Conservation (phyloP, 148 eudicot species). For the Chenopodium quinoa region DNA sequence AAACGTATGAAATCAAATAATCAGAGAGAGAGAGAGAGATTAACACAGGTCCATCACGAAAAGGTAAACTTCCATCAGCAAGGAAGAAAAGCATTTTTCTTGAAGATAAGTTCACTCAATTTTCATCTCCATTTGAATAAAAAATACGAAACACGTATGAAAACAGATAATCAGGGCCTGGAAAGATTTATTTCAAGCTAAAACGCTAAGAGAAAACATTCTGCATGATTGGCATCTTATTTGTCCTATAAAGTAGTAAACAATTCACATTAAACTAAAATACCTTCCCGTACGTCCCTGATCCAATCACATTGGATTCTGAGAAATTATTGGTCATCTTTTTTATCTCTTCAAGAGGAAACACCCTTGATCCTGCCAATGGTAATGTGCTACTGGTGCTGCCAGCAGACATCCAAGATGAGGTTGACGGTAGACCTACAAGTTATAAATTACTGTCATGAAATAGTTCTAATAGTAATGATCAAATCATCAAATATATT, state of each 20-base stretch:
- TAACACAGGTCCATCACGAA: no score
- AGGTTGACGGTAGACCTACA: slow-evolving; percentile 21
- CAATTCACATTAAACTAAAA: neutral
- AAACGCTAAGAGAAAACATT: neutral
- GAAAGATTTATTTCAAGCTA: neutral
- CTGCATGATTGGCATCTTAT: neutral
- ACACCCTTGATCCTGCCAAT: slow-evolving; percentile 40
- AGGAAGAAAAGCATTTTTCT: no score
- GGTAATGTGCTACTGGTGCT: slow-evolving; percentile 35
- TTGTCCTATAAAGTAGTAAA: neutral
- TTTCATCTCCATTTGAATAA: no score
- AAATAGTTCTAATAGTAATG: neutral
- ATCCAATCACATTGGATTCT: slow-evolving; percentile 35
- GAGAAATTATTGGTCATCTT: slow-evolving; percentile 41
- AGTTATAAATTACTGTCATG: neutral
- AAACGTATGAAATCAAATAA: neutral
- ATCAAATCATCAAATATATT: neutral
- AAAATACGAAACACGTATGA: no score
- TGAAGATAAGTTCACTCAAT: no score
- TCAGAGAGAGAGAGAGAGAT: neutral
- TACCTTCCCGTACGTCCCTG: slow-evolving; percentile 52
- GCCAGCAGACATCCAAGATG: slow-evolving; percentile 40
- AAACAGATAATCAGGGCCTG: no score
- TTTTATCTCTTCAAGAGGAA: slow-evolving; percentile 40
- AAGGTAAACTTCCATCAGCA: no score